Base-by-base conservation (phyloP, 2,329 filamentous ascomycete genomes). In the Periconia sp. region DNA sequence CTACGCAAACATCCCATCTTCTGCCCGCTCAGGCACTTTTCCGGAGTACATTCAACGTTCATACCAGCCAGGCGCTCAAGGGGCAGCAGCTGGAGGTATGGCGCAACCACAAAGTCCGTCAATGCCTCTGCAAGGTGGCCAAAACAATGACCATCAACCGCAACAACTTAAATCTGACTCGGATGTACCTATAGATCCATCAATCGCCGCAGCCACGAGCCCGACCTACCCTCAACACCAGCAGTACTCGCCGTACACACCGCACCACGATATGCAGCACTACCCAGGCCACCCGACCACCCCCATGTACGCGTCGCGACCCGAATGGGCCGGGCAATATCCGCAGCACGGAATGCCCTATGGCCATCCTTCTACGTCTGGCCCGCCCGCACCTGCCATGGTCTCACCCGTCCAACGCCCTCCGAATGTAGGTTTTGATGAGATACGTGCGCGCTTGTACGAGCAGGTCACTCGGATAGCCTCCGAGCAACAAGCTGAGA, bases 101-200 rank as follows among this genome's bases (percentile, higher is more conserved):
- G 90, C 92, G 84, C 91, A 96, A 89, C 84, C 90, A 87, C 89
- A 89, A 87, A 96, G 92, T 96, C 89, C 89, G 91, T 96, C 89
- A 77, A 83, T 89, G 81, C 82, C 87, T 85, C 79, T 89, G 79
- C 82, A 85, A 82, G 88, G 91, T 89, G 88, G 79, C 72, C 78
- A 79, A 67, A 79, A 81, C 78, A 86, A 76, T 78, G 75, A 80
- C 82, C 86, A 86, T 78, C 81, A 83, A 78, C 66, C 70, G 60
- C 61, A 65, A 80, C 84, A 81, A 82, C 58, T 86, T 77, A 92
- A 90, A 76, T 95, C 92, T 96, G 89, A 96, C 90, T 83, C 82
- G 83, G 87, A 90, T 85, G 85, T 95, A 80, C 90, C 90, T 87
- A 92, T 95, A 96, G 92, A 96, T 95, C 91, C 92, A 68, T 95